Evolutionary conservation across 345 rosid genomes (phyloP).

Genomic region (Rhizophora mangle): DNA sequence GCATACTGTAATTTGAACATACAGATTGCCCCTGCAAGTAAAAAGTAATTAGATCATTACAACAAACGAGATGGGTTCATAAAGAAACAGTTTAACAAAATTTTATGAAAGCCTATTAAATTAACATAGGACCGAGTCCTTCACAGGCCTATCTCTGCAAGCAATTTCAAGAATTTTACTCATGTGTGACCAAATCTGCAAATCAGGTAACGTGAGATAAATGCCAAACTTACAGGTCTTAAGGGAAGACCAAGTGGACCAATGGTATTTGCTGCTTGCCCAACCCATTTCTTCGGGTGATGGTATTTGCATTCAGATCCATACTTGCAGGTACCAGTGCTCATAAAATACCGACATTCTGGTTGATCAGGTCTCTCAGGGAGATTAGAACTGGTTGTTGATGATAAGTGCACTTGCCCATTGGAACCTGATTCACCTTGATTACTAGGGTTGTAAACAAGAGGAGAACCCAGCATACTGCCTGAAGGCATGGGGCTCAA

Average conservation of each 20-base stretch:
- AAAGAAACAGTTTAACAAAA: neutral
- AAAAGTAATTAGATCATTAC: neutral
- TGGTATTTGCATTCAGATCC: slow-evolving; percentile 82
- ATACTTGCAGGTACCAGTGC: slow-evolving; percentile 68
- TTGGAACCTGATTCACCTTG: slow-evolving; percentile 50
- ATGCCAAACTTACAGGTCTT: slow-evolving; percentile 56
- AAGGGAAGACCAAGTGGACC: slow-evolving; percentile 53
- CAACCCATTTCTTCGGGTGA: slow-evolving; percentile 70
- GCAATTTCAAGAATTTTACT: neutral
- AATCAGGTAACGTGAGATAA: neutral
- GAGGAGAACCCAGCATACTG: slow-evolving; percentile 43
- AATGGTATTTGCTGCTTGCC: slow-evolving; percentile 32
- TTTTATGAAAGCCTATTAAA: neutral
- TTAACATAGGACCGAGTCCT: neutral
- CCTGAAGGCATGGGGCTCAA: slow-evolving; percentile 35
- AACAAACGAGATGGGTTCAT: neutral
- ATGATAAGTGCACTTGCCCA: slow-evolving; percentile 38
- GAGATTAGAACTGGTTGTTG: slow-evolving; percentile 34
- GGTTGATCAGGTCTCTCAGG: slow-evolving; percentile 70
- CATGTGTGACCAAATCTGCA: neutral
- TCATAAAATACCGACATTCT: slow-evolving; percentile 74
- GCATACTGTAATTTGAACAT: slow-evolving; percentile 56
- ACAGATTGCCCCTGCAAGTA: slow-evolving; percentile 62
- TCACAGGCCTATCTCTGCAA: neutral
- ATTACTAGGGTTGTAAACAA: slow-evolving; percentile 38